phyloP scores from a whole-genome alignment of 2,329 filamentous ascomycete species.

The Aureobasidium uvarum region DNA sequence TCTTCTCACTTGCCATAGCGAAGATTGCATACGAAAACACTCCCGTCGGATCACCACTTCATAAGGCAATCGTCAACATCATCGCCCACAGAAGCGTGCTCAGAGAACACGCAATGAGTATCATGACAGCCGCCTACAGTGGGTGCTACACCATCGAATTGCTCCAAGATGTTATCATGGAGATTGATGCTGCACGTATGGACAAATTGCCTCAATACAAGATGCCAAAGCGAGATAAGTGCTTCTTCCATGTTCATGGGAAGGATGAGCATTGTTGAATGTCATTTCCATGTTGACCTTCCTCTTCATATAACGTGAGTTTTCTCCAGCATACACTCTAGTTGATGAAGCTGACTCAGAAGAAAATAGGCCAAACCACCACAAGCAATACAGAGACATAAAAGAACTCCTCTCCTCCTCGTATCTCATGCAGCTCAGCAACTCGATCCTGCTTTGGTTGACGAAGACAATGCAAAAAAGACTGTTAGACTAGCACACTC shows the following conservation, averaged over 20 bases:
- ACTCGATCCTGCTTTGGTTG: neutral
- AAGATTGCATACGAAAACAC: neutral
- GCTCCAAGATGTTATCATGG: neutral
- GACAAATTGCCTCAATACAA: neutral
- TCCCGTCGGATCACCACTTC: neutral
- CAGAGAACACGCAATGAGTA: neutral
- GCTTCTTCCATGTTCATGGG: conserved; percentile 12
- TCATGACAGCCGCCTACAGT: neutral
- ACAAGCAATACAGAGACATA: too few species aligned
- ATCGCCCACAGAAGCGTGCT: fast-evolving
- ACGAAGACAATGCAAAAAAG: neutral
- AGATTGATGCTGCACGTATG: neutral
- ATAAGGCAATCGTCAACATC: neutral
- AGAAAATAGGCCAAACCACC: too few species aligned
- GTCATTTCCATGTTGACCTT: too few species aligned
- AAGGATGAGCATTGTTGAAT: conserved; percentile 1
- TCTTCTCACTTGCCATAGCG: fast-evolving
- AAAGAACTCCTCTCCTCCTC: too few species aligned
- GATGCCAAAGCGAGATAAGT: neutral
- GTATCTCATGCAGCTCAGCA: neutral
- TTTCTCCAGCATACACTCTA: neutral
- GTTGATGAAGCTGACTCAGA: neutral
- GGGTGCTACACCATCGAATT: neutral
- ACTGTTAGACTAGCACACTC: too few species aligned
- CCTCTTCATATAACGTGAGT: neutral